Evolutionary conservation across 768 basidiomycete species (phyloP).

Genomic region (Lactifluus echinatus): DNA sequence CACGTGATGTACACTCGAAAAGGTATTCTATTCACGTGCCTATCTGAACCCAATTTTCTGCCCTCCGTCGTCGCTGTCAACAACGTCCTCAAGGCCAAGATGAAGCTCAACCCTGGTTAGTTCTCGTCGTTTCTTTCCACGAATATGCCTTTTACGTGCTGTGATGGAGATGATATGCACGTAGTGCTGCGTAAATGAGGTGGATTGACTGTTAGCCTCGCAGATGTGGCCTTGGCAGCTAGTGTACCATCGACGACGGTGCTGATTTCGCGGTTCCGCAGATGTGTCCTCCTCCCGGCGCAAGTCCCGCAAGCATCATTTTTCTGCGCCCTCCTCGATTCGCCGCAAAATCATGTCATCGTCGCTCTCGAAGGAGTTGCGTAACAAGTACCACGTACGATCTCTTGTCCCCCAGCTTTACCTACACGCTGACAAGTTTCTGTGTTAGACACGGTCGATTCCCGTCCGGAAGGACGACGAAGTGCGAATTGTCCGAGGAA

Average conservation of each 20-base stretch:
- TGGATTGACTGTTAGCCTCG: slow-evolving; percentile 45
- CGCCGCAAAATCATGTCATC: slow-evolving; percentile 99
- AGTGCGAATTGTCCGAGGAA: slow-evolving; percentile 92
- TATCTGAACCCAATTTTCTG: slow-evolving; percentile 19
- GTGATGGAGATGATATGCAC: slow-evolving; percentile 21
- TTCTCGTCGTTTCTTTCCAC: slow-evolving; percentile 26
- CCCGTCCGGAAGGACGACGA: slow-evolving; percentile 98
- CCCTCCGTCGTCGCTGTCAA: slow-evolving; percentile 40
- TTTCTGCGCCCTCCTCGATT: slow-evolving; percentile 86
- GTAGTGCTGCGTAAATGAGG: slow-evolving; percentile 27
- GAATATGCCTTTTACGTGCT: slow-evolving; percentile 19
- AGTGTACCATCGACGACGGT: slow-evolving; percentile 25
- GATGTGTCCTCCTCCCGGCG: slow-evolving; percentile 90
- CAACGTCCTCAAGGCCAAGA: slow-evolving; percentile 52
- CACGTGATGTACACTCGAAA: slow-evolving; percentile 20
- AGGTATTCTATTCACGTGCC: not conserved
- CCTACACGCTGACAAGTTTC: slow-evolving; percentile 2
- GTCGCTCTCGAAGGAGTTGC: slow-evolving; percentile 89
- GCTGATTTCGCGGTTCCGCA: slow-evolving; percentile 30
- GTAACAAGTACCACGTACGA: slow-evolving; percentile 81
- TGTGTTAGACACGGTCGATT: slow-evolving; percentile 68
- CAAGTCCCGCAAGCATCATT: slow-evolving; percentile 98
- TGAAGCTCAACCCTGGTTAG: slow-evolving; percentile 83
- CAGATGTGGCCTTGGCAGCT: slow-evolving; percentile 4
- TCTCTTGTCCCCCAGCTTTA: not conserved